Evolutionary conservation across 2,329 filamentous ascomycete species (phyloP), one percentile per base, ranked within the genome.

Genomic region (Stachybotrys chlorohalonatus): DNA sequence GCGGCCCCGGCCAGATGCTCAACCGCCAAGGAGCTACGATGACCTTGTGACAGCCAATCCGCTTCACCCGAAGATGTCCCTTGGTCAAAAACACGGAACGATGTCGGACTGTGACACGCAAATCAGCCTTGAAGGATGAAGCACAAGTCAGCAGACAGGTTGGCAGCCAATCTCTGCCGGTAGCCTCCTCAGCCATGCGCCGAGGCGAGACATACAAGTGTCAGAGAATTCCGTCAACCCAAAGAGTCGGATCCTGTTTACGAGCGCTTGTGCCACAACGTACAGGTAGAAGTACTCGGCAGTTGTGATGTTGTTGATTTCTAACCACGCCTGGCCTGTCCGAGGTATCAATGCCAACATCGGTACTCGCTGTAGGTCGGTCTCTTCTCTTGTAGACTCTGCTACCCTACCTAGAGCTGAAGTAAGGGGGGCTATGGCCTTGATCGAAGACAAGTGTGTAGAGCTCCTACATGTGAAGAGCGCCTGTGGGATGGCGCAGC

Each of bases 141-240:
- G 13, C 5, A 24, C 36, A 42, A 13, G 36, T 42, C 36, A 42
- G 36, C 36, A 42, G 36, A 42, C 13, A 47, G 9, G 9, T 16
- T 8, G 9, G 46, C 17, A 24, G 46, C 46, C 15, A 47, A 24
- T 24, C 46, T 24, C 46, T 8, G 46, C 46, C 46, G 46, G 9
- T 7, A 47, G 7, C 46, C 9, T 16, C 46, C 17, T 8, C 36
- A 52, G 17, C 48, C 55, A 51, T 54, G 52, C 55, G 54, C 53
- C 51, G 49, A 53, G 52, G 55, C 57, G 55, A 58, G 57, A 58
- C 57, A 58, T 54, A 54, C 57, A 58, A 55, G 49, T 55, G 57
- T 57, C 57, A 57, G 53, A 51, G 31, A 32, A 32, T 42, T 42
- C 36, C 36, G 36, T 42, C 36, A 42, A 42, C 13, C 36, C 36